Base-by-base conservation (phyloP, 1,284 basidiomycete species). In the Trametes pubescens region DNA sequence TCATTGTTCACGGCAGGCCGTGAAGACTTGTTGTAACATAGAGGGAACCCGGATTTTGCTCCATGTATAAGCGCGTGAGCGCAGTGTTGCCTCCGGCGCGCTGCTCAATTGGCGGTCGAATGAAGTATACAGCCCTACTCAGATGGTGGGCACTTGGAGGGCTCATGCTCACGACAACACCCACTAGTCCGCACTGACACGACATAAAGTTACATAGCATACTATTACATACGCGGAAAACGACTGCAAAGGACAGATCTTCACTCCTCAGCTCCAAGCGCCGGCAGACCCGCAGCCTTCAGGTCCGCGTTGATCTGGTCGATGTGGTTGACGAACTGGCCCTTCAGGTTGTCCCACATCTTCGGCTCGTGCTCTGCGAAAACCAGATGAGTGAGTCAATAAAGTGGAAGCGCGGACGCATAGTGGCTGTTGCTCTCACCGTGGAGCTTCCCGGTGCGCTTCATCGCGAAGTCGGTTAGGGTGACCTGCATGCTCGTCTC, bases 401-500 rank as follows among this genome's bases (percentile, higher is more conserved):
- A n/a, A n/a, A n/a, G n/a, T n/a, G n/a, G n/a, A n/a, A n/a, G n/a
- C n/a, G n/a, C n/a, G n/a, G n/a, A n/a, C n/a, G n/a, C n/a, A n/a
- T n/a, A n/a, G n/a, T n/a, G n/a, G n/a, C n/a, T n/a, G n/a, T n/a
- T n/a, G n/a, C 14, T 2, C 78, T 62, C 66, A 87, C 85, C 81
- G 65, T 88, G 85, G 16, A 87, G 77, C 58, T 83, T 85, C 16
- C 84, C 85, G 26, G 82, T 81, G 37, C 82, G 76, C 57, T 86
- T 82, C 79, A 87, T 85, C 4, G 86, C 87, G 67, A 79, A 89
- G 65, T 89, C 87, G 5, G 86, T 87, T 44, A 89, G 77, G 0
- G 84, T 86, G 65, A 88, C 81, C 75, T 84, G 83, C 80, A 87
- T 83, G 68, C 82, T 84, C 2, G 86, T 83, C 73, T 89, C 87